Base-by-base conservation (phyloP, 2,329 filamentous ascomycete species). In the Botryotinia convoluta region DNA sequence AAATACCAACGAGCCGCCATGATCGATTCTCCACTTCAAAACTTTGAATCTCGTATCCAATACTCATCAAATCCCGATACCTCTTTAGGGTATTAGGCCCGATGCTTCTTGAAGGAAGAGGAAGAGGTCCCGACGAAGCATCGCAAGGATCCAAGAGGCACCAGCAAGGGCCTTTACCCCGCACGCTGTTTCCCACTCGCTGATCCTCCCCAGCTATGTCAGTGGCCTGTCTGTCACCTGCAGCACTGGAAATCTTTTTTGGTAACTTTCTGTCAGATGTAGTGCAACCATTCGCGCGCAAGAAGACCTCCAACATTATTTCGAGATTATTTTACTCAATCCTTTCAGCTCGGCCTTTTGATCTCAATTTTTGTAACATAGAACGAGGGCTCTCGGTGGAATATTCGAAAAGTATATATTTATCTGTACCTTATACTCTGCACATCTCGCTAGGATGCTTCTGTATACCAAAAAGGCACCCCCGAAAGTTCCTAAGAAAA, bases 401-500 rank as follows among this genome's bases (percentile, higher is more conserved):
- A 42, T 29, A 39, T 68, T 42, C 26, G 37, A 32, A 57, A 35
- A n/a, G 10, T n/a, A 39, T 16, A 18, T 22, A 57, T 20, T 26
- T 29, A 22, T n/a, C 37, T 57, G 54, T 68, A 57, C 51, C 14
- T 54, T 29, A 67, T n/a, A 10, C 32, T 57, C n/a, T 32, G 20
- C 37, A 42, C 10, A 10, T 26, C 39, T 32, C 37, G 12, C n/a
- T 71, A 79, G 29, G 9, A 89, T 90, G 88, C 81, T 90, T 77
- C 81, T 90, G 62, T 90, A 89, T 79, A 88, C 87, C n/a, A 85
- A 84, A 80, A 81, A 86, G 68, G 88, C 88, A 73, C 81, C 84
- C 64, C 86, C 88, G n/a, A 90, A 89, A 81, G 82, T 84, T 62
- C 88, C 88, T 45, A 90, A 89, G 81, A 85, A 83, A 78, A 84